phyloP scores from a whole-genome alignment of 1,284 basidiomycete genomes.

The Ceratobasidium sp. region DNA sequence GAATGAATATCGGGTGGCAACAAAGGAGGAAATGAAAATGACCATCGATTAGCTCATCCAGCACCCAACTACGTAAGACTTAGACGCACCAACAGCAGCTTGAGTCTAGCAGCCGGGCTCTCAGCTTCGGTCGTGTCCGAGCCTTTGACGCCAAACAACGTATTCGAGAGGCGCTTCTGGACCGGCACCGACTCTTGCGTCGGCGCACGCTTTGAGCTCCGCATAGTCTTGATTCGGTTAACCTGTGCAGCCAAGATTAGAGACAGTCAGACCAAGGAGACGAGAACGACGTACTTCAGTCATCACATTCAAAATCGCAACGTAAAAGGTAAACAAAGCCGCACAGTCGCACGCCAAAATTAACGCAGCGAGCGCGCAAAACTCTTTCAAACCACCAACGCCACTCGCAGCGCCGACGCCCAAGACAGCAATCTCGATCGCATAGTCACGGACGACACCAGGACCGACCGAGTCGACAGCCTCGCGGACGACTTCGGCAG shows the following conservation, averaged over 20 bases:
- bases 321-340: slow-evolving; percentile 90
- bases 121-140: slow-evolving; percentile 65
- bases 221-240: slow-evolving; percentile 66
- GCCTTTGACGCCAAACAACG: slow-evolving; percentile 74
- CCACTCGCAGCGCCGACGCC: slow-evolving; percentile 87
- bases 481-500: slow-evolving; percentile 85
- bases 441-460: slow-evolving; percentile 91
- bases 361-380: slow-evolving; percentile 93
- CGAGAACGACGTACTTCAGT: slow-evolving; percentile 72
- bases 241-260: slow-evolving; percentile 52
- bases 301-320: slow-evolving; percentile 91
- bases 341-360: slow-evolving; percentile 88
- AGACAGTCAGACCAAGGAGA: slow-evolving; percentile 18
- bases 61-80: background rate
- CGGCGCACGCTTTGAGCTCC: slow-evolving; percentile 34
- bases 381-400: slow-evolving; percentile 91
- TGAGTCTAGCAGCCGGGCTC: slow-evolving; percentile 88
- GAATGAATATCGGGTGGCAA: background rate
- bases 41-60: slow-evolving; percentile 13
- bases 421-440: slow-evolving; percentile 90
- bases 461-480: slow-evolving; percentile 83
- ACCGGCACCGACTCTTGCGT: slow-evolving; percentile 51
- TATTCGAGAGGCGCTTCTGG: slow-evolving; percentile 61
- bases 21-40: slow-evolving; percentile 51
- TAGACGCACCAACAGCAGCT: slow-evolving; percentile 80